These are phyloP conservation scores for Lachnellula suecica DNA, from an alignment of 2,329 filamentous ascomycete genomes.

Conservation along the genomic window DNA sequence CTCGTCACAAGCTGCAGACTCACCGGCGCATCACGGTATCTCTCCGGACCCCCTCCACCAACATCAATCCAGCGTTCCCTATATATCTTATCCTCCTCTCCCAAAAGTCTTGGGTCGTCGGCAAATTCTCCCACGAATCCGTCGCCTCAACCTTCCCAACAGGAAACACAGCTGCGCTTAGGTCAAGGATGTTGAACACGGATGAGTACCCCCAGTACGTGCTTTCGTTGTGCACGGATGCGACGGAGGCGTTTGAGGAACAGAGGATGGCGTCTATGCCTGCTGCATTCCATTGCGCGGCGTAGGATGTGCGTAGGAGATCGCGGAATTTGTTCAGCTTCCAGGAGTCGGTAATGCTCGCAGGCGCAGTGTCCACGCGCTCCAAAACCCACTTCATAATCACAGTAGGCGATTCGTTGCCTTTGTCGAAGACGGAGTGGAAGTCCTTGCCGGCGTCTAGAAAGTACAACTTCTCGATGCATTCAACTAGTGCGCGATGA, in stretches of 20 bases:
- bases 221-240: constrained; percentile 11
- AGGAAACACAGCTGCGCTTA: constrained; percentile 59
- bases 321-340: background rate
- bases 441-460: background rate
- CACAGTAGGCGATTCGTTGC: background rate
- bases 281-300: constrained; percentile 44
- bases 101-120: background rate
- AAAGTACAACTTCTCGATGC: background rate
- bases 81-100: background rate
- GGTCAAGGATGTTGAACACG: constrained; percentile 67
- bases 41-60: background rate
- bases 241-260: constrained; percentile 39
- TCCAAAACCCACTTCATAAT: background rate
- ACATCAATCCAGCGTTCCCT: no score
- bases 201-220: constrained; percentile 50
- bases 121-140: constrained; percentile 6
- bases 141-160: constrained; percentile 34
- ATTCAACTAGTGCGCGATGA: background rate
- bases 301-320: constrained; percentile 20
- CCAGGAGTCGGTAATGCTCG: background rate
- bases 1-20: background rate
- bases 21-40: background rate
- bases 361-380: background rate
- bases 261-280: constrained; percentile 53
- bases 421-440: background rate